Conservation (phyloP, 805 yeast genomes). For the Debaryomyces prosopidis region DNA sequence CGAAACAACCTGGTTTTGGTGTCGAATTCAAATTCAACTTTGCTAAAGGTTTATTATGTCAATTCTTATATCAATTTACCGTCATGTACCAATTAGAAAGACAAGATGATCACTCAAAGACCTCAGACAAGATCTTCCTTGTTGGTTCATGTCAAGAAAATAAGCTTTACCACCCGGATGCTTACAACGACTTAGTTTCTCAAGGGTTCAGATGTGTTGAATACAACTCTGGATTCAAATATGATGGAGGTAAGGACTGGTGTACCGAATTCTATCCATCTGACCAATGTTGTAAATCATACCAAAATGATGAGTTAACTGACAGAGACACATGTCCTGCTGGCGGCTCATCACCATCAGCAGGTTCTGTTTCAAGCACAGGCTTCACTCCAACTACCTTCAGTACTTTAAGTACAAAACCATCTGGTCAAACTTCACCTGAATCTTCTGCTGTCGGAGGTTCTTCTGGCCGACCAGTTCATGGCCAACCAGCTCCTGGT, state of each 20-base stretch:
- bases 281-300: constrained; percentile 13
- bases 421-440: no score
- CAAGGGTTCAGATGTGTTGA: constrained; percentile 17
- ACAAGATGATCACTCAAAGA: constrained; percentile 1
- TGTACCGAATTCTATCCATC: constrained; percentile 14
- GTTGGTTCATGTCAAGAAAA: constrained; percentile 16
- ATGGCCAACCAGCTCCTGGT: no score
- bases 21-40: constrained; percentile 16
- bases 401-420: no score
- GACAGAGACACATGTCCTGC: constrained; percentile 12
- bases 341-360: not conserved
- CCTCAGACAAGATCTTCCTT: constrained; percentile 16
- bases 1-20: constrained; percentile 11
- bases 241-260: constrained; percentile 19
- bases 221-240: constrained; percentile 15
- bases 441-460: not conserved
- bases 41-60: constrained; percentile 15
- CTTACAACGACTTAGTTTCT: constrained; percentile 5
- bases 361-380: not conserved
- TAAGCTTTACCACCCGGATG: constrained; percentile 10
- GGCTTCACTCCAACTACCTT: not conserved
- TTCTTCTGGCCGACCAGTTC: not conserved
- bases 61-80: constrained; percentile 17
- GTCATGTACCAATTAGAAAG: constrained; percentile 13
- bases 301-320: constrained; percentile 10